These are phyloP conservation scores for Pseudogymnoascus sp. DNA, from an alignment of 2,329 filamentous ascomycete genomes.

Conservation along the genomic window DNA sequence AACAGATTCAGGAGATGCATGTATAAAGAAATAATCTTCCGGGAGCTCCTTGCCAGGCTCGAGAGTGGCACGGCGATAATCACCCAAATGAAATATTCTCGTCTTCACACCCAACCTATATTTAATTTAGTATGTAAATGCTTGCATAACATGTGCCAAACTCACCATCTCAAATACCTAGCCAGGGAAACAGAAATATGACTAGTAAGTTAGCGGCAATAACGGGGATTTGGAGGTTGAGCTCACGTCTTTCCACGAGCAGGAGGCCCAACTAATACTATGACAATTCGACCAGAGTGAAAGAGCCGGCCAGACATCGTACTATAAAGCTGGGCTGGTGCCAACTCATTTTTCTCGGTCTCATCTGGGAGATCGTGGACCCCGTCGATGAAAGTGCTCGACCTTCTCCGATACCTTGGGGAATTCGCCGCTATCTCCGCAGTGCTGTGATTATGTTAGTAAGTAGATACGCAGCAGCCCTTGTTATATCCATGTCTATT, in stretches of 20 bases:
- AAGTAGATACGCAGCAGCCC: background rate
- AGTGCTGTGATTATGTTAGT: slow-evolving; percentile 46
- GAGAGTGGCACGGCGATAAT: slow-evolving; percentile 88
- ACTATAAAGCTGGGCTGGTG: slow-evolving; percentile 93
- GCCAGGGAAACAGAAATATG: slow-evolving; percentile 95
- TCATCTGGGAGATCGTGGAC: slow-evolving; percentile 90
- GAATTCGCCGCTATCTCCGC: slow-evolving; percentile 88
- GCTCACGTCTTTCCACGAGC: slow-evolving; percentile 88
- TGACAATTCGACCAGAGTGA: slow-evolving; percentile 93
- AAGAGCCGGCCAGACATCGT: slow-evolving; percentile 96
- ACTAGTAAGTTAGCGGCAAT: slow-evolving; percentile 33
- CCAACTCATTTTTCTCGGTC: slow-evolving; percentile 56
- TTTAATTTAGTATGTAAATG: background rate
- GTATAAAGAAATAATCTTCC: slow-evolving; percentile 95
- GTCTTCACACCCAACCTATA: slow-evolving; percentile 89
- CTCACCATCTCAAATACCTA: slow-evolving; percentile 81
- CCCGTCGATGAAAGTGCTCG: slow-evolving; percentile 92
- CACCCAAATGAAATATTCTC: slow-evolving; percentile 91
- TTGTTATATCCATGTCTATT: background rate
- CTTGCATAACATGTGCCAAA: slow-evolving; percentile 11
- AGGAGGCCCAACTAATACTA: slow-evolving; percentile 91
- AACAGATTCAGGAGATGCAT: slow-evolving; percentile 87
- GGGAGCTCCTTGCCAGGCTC: slow-evolving; percentile 77
- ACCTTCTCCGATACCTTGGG: slow-evolving; percentile 81
- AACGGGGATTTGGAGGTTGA: background rate